Percentiles rank a stretch among this genome's conserved stretches.
phyloP scores from a whole-genome alignment of 163 green algal genomes.

The Chlorella variabilis region DNA sequence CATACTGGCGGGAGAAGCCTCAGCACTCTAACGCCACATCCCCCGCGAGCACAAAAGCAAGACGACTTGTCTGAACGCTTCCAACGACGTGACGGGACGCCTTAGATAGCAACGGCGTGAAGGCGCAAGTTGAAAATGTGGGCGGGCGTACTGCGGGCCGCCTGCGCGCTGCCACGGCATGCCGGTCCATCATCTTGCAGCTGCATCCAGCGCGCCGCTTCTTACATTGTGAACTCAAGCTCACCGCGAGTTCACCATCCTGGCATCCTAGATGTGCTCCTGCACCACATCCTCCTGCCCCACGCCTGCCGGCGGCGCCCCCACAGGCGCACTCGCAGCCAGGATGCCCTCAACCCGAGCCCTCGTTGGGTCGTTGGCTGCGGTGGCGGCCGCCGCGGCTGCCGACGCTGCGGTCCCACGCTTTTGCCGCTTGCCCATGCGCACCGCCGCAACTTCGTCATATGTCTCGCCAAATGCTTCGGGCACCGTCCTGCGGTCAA shows the following conservation, averaged over 20 bases:
- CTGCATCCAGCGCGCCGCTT: too few relatives aligned
- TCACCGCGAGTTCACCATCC: neutral
- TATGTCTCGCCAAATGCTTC: conserved; percentile 39
- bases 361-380: conserved; percentile 19
- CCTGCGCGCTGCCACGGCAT: too few relatives aligned
- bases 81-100: too few relatives aligned
- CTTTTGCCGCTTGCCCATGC: conserved; percentile 32
- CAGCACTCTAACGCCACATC: too few relatives aligned
- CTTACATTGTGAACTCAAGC: too few relatives aligned
- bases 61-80: too few relatives aligned
- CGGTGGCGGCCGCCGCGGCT: neutral
- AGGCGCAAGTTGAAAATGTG: too few relatives aligned
- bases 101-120: too few relatives aligned
- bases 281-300: neutral
- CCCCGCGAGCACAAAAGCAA: too few relatives aligned
- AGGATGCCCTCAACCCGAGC: conserved; percentile 35
- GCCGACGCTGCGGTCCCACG: neutral
- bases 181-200: too few relatives aligned
- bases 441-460: conserved; percentile 8
- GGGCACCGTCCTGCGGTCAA: conserved; percentile 10
- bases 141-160: too few relatives aligned
- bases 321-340: neutral
- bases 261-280: conserved; percentile 1
- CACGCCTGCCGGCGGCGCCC: neutral
- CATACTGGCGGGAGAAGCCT: too few relatives aligned